Conservation (phyloP, 148 eudicot genomes). For the Amaranthus palmeri region DNA sequence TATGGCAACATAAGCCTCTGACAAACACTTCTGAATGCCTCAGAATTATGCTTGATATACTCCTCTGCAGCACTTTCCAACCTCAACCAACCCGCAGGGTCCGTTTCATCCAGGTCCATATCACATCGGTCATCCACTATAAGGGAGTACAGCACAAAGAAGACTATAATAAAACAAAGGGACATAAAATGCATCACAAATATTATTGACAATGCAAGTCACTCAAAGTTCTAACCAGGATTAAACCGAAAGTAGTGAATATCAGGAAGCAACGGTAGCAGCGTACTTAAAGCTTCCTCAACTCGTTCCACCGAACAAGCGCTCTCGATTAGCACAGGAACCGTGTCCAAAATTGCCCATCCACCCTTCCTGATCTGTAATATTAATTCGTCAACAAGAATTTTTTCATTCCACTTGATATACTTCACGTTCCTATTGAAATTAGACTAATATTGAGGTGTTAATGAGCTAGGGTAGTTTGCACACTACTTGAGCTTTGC, state of each 20-base stretch:
- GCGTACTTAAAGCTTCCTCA: constrained; percentile 89
- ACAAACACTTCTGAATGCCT: constrained; percentile 63
- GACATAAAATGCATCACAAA: not conserved
- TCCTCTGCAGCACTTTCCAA: constrained; percentile 86
- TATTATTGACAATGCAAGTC: not conserved
- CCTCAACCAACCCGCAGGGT: constrained; percentile 82
- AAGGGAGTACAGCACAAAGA: constrained; percentile 5
- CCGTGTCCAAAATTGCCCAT: constrained; percentile 95
- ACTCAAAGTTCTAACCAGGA: constrained; percentile 56
- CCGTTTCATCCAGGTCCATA: constrained; percentile 98
- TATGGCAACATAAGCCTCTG: constrained; percentile 60
- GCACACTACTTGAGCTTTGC: too few species aligned
- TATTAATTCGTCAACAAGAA: not conserved
- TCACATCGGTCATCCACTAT: constrained; percentile 98
- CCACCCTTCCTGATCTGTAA: constrained; percentile 83
- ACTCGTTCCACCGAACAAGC: constrained; percentile 95
- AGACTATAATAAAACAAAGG: not conserved
- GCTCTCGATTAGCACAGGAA: constrained; percentile 94
- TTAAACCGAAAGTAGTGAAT: constrained; percentile 88
- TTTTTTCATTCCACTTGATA: not conserved
- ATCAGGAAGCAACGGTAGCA: constrained; percentile 94
- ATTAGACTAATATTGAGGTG: too few species aligned
- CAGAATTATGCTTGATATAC: constrained; percentile 61
- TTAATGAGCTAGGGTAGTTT: too few species aligned
- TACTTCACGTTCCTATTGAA: too few species aligned